These are phyloP conservation scores for Scutellaria barbata DNA, from an alignment of 257 asterid genomes.

Conservation along the genomic window DNA sequence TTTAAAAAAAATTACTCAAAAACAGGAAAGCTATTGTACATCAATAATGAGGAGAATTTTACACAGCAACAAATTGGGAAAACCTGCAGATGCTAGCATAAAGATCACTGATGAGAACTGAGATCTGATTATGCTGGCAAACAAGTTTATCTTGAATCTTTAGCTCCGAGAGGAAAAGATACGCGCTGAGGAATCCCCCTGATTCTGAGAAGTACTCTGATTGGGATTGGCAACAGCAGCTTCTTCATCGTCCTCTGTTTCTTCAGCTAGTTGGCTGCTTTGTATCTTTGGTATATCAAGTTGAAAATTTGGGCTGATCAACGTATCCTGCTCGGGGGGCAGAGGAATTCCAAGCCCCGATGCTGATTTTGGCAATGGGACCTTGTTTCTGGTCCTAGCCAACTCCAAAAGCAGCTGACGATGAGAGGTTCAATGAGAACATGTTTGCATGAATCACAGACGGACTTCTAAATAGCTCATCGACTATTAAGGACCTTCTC, in stretches of 20 bases:
- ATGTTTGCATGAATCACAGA: not conserved
- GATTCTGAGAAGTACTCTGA: slow-evolving; percentile 51
- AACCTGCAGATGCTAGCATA: not conserved
- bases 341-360: slow-evolving; percentile 62
- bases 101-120: not conserved
- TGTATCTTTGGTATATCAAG: slow-evolving; percentile 63
- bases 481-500: no score
- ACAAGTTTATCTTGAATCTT: slow-evolving; percentile 50
- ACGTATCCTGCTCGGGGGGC: slow-evolving; percentile 77
- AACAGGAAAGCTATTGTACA: no score
- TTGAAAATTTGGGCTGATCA: slow-evolving; percentile 88
- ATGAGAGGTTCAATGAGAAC: not conserved
- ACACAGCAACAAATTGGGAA: not conserved
- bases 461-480: no score
- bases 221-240: slow-evolving; percentile 44
- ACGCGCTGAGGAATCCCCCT: slow-evolving; percentile 58
- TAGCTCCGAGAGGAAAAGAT: slow-evolving; percentile 66
- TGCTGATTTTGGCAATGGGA: slow-evolving; percentile 66
- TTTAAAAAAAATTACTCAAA: not conserved
- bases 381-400: slow-evolving; percentile 82
- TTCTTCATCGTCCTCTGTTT: slow-evolving; percentile 83
- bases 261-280: slow-evolving; percentile 60
- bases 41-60: not conserved
- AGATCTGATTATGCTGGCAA: not conserved
- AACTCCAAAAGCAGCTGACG: slow-evolving; percentile 73